Base-by-base conservation (phyloP, 176 grass and related monocot species). In the Zea luxurians region DNA sequence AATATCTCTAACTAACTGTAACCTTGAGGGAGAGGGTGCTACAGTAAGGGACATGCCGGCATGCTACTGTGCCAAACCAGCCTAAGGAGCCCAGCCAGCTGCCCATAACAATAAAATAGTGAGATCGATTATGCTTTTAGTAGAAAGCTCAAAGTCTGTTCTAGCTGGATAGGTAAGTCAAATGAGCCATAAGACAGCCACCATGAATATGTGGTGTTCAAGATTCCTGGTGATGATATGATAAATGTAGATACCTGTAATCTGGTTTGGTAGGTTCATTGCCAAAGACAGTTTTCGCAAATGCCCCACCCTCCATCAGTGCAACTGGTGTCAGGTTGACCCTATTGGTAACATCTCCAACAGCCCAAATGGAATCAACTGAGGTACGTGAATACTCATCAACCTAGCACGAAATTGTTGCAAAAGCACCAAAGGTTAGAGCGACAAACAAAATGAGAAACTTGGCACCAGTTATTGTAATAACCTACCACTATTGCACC, bases 181-280 rank as follows among this genome's bases (percentile, higher is more conserved):
- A 81, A 61, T 7, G 9, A 53, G 10, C 12, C 53, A 50, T 61
- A 2, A 6, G 55, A 63, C 6, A 43, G 68, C 15, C 68, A 80
- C 8, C 47, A 71, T 71, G 12, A 72, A 72, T 37, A 67, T 58
- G 52, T 76, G 43, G 16, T 36, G 54, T 63, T 76, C 59, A 87
- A 64, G 42, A 16, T 48, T 16, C 17, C 72, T 37, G 7, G 21
- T n/a, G 34, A 20, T 69, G 46, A 64, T 37, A 52, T 52, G 27
- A 52, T 17, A 71, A 71, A 37, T 71, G 27, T 71, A 3, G 10
- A 66, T 80, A 89, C 89, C 89, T 90, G 79, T 92, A 87, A 90
- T 96, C 89, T 83, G 93, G 89, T 89, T 88, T 92, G n/a, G 82
- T 88, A 55, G 82, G 84, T 89, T 96, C 81, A 84, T 88, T 92